Conservation (phyloP, 306 rosid genomes). For the Crataegus laevigata region DNA sequence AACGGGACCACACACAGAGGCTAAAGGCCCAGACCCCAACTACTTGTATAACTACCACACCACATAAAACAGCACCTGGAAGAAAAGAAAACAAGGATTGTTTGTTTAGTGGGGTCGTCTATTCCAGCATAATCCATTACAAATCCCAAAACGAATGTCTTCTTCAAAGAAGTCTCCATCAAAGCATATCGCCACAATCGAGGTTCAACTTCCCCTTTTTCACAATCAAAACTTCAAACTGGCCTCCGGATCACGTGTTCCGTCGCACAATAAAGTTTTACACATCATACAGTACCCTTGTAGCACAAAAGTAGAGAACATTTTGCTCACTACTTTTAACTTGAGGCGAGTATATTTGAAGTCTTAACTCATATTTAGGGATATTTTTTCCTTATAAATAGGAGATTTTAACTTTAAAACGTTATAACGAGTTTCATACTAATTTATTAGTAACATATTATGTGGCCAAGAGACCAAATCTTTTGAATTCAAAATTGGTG, state of each 20-base stretch:
- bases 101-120: neutral
- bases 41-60: neutral
- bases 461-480: fast-evolving
- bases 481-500: too few species aligned
- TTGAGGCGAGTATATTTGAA: too few species aligned
- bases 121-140: neutral
- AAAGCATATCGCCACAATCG: neutral
- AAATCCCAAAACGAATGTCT: neutral
- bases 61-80: neutral
- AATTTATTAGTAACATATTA: too few species aligned
- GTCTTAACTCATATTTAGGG: too few species aligned
- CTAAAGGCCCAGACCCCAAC: neutral
- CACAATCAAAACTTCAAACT: neutral
- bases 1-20: neutral
- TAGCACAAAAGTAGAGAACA: too few species aligned
- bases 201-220: neutral
- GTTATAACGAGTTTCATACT: too few species aligned
- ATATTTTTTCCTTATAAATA: too few species aligned
- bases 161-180: neutral
- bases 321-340: too few species aligned
- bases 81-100: neutral
- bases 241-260: too few species aligned
- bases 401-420: too few species aligned
- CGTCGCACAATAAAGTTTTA: too few species aligned
- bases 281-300: too few species aligned